phyloP scores from a whole-genome alignment of 73 alveolate species.

The Tetrahymena elliotti region DNA sequence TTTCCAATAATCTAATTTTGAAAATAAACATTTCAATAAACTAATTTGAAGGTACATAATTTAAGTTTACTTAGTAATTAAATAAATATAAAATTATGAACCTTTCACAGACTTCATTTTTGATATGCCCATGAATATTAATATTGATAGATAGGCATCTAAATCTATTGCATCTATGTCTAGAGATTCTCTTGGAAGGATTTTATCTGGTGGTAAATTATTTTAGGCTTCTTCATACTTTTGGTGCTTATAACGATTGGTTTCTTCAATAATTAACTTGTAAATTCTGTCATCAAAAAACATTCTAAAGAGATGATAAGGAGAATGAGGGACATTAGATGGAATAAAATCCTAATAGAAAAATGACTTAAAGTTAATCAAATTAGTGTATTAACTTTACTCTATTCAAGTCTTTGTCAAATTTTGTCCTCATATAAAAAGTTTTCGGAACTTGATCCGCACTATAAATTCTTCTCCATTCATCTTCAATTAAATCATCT shows the following conservation, averaged over 20 bases:
- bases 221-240: background rate
- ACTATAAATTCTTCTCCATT: conserved; percentile 9
- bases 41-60: conserved; percentile 7
- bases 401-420: conserved; percentile 8
- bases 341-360: background rate
- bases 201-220: conserved; percentile 19
- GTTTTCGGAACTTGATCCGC: conserved; percentile 13
- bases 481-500: conserved; percentile 10
- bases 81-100: background rate
- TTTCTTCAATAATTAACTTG: background rate
- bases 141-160: conserved; percentile 28
- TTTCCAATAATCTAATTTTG: conserved; percentile 12
- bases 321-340: background rate
- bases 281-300: conserved; percentile 30
- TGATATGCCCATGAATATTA: conserved; percentile 11
- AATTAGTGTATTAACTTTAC: background rate
- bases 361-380: too few relatives aligned
- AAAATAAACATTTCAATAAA: too few relatives aligned
- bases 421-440: conserved; percentile 15
- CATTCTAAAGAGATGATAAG: conserved; percentile 24
- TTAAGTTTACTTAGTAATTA: too few relatives aligned
- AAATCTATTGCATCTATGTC: conserved; percentile 27
- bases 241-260: conserved; percentile 4
- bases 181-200: conserved; percentile 3
- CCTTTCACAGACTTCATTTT: background rate